Evolutionary conservation across 805 yeast genomes (phyloP).

Genomic region (Groenewaldozyma tartarivorans): DNA sequence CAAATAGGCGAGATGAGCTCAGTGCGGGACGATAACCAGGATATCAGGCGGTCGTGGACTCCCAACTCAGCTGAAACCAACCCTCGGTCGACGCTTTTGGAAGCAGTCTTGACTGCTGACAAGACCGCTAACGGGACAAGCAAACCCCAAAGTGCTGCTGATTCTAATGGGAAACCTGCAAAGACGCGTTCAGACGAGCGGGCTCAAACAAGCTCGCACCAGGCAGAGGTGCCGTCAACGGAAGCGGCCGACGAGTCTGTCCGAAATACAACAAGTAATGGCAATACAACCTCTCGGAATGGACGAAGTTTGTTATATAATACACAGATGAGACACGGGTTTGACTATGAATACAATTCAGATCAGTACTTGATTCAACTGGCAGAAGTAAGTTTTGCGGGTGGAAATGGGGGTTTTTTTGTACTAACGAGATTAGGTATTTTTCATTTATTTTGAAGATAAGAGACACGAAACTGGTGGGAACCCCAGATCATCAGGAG

Average conservation of each 20-base stretch:
- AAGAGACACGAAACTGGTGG: conserved; percentile 90
- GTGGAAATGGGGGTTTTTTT: too few species aligned
- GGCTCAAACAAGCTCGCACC: not conserved
- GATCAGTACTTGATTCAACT: conserved; percentile 39
- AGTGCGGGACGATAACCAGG: not conserved
- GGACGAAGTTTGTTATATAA: conserved; percentile 19
- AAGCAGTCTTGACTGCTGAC: conserved; percentile 4
- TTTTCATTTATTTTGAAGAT: conserved; percentile 79
- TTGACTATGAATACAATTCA: conserved; percentile 45
- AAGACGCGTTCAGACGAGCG: not conserved
- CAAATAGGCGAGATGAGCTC: too few species aligned
- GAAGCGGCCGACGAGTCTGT: too few species aligned
- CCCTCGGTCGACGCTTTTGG: conserved; percentile 2
- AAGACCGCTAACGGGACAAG: conserved; percentile 1
- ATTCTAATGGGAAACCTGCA: not conserved
- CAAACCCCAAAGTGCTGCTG: not conserved
- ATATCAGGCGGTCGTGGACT: conserved; percentile 2
- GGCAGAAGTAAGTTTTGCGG: conserved; percentile 33
- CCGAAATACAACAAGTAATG: not conserved
- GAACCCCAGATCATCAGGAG: conserved; percentile 43
- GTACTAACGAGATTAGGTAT: too few species aligned
- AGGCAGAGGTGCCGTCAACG: too few species aligned
- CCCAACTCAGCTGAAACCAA: conserved; percentile 1
- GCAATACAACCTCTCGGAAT: not conserved
- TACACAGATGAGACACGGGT: conserved; percentile 47